Percentiles rank a stretch among this genome's conserved stretches.
phyloP scores from a whole-genome alignment of 1,284 basidiomycete genomes.

The Salmacisia buchloeana region DNA sequence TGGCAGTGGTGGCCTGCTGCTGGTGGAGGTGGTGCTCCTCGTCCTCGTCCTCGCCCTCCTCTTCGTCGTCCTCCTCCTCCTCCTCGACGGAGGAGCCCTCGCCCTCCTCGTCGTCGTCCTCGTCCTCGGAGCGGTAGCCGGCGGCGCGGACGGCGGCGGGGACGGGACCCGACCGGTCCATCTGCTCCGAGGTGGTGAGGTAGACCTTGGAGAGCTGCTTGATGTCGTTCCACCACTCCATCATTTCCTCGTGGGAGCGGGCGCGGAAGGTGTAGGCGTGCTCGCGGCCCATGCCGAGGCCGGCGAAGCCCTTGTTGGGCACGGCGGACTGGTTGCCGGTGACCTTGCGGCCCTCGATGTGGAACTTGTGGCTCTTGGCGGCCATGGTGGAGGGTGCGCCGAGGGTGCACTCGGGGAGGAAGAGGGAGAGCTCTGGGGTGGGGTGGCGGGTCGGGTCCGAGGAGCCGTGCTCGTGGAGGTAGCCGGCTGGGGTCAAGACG shows the following conservation, averaged over 20 bases:
- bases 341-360: slow-evolving; percentile 87
- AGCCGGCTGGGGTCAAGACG: slow-evolving; percentile 89
- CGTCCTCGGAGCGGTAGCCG: slow-evolving; percentile 62
- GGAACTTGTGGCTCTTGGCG: slow-evolving; percentile 86
- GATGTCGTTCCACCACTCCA: slow-evolving; percentile 99
- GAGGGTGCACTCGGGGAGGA: slow-evolving; percentile 91
- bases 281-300: slow-evolving; percentile 56
- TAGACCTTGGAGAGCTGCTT: slow-evolving; percentile 94
- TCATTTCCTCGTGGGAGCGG: slow-evolving; percentile 89
- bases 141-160: slow-evolving; percentile 83
- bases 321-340: slow-evolving; percentile 61
- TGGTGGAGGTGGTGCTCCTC: slow-evolving; percentile 13
- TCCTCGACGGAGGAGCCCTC: slow-evolving; percentile 71
- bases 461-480: slow-evolving; percentile 82
- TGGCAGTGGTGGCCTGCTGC: slow-evolving; percentile 33
- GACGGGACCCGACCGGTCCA: slow-evolving; percentile 87
- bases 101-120: slow-evolving; percentile 64
- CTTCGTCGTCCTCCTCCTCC: slow-evolving; percentile 54
- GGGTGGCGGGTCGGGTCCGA: slow-evolving; percentile 68
- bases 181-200: slow-evolving; percentile 86
- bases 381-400: slow-evolving; percentile 76
- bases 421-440: slow-evolving; percentile 74
- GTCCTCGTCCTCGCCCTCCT: slow-evolving; percentile 22
- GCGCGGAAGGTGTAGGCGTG: slow-evolving; percentile 85
- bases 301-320: slow-evolving; percentile 55